Conservation (phyloP, 129 eudicot species). For the Ambrosia artemisiifolia region DNA sequence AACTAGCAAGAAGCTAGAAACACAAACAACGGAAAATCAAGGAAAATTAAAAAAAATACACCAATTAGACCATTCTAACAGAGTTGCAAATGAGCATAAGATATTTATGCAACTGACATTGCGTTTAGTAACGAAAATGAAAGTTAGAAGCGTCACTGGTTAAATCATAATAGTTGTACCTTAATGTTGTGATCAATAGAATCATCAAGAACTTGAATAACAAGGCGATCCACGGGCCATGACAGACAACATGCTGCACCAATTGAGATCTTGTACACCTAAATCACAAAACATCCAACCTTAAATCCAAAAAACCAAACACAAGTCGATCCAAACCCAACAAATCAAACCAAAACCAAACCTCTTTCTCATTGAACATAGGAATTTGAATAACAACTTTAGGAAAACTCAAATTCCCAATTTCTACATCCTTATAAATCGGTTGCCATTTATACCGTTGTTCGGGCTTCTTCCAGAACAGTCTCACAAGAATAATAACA, state of each 20-base stretch:
- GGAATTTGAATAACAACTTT: slow-evolving; percentile 80
- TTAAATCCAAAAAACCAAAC: background rate
- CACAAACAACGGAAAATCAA: no score
- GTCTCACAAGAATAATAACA: slow-evolving; percentile 53
- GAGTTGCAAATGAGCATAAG: no score
- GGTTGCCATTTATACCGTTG: slow-evolving; percentile 69
- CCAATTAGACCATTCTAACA: no score
- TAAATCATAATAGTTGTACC: slow-evolving; percentile 33
- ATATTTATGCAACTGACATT: no score
- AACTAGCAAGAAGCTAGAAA: no score
- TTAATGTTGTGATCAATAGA: slow-evolving; percentile 72
- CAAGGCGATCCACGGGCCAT: slow-evolving; percentile 89
- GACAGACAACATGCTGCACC: slow-evolving; percentile 86
- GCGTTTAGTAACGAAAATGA: no score
- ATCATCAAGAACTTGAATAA: slow-evolving; percentile 96
- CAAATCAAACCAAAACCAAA: slow-evolving; percentile 2
- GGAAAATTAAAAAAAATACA: no score
- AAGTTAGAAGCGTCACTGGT: background rate
- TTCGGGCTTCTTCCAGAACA: slow-evolving; percentile 75
- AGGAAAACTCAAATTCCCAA: slow-evolving; percentile 53
- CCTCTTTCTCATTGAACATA: slow-evolving; percentile 89
- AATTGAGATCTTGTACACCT: slow-evolving; percentile 96
- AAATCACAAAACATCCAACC: slow-evolving; percentile 9
- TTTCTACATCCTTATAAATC: slow-evolving; percentile 57
- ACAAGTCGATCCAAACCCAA: background rate